Evolutionary conservation across 495 filamentous ascomycete genomes (phyloP).

Genomic region (Alectoria sarmentosa): DNA sequence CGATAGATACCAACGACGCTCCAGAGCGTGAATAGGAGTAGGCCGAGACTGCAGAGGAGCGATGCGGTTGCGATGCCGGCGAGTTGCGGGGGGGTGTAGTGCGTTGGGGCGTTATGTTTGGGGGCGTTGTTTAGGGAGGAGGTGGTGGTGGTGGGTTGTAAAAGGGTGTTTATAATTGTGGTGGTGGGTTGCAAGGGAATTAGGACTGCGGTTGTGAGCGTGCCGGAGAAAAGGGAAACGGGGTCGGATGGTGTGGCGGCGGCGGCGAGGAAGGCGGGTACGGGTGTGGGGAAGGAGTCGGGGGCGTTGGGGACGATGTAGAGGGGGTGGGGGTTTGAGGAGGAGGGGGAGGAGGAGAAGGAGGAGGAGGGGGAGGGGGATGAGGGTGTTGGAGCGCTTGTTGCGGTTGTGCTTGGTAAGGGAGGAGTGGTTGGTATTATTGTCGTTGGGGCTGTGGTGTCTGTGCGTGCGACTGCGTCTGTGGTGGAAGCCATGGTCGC

Average conservation of each 20-base stretch:
- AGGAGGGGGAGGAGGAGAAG: not conserved
- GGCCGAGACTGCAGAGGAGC: constrained; percentile 4
- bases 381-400: not conserved
- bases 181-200: too few species aligned
- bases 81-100: not conserved
- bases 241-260: too few species aligned
- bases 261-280: too few species aligned
- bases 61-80: constrained; percentile 8
- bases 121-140: not conserved
- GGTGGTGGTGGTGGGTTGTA: not conserved
- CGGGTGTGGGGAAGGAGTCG: not conserved
- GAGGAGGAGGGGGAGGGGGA: not conserved
- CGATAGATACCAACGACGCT: not conserved
- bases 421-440: not conserved
- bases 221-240: too few species aligned
- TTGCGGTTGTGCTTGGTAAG: not conserved
- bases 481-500: not conserved
- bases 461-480: not conserved
- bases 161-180: not conserved
- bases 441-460: not conserved
- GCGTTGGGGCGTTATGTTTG: too few species aligned
- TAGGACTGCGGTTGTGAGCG: too few species aligned
- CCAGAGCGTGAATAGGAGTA: not conserved
- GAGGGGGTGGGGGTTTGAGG: not conserved
- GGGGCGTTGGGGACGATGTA: not conserved